Base-by-base conservation (phyloP, 1,139 yeast species). In the Kurtzmaniella quercitrusa region DNA sequence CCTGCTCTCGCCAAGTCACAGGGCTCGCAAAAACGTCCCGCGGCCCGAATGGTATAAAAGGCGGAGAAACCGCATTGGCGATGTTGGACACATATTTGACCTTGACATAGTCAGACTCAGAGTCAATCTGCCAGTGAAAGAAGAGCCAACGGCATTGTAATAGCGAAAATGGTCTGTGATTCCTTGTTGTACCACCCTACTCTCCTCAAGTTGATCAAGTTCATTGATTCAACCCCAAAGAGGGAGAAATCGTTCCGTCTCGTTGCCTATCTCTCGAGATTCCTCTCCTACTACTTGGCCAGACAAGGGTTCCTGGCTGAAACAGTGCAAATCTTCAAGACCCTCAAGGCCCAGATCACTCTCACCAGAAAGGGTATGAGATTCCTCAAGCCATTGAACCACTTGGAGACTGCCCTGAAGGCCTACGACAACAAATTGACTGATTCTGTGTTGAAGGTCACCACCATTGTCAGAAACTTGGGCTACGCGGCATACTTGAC, bases 301-400 rank as follows among this genome's bases (percentile, higher is more conserved):
- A 79, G 83, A 55, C 73, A 79, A 54, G 90, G 90, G 19, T 79
- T 71, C 57, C 58, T 80, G 17, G 64, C 70, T 42, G 73, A 75
- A 41, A 58, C 77, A 17, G 76, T 83, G 39, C 70, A 67, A 47
- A 60, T 75, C 46, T 75, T 81, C 65, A 70, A 70, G 51, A 68
- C 71, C 18, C 60, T 85, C 46, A 83, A 81, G 62, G 61, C 63
- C 41, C 81, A 83, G 50, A 73, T 84, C 34, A 81, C 88, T 15
- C 70, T 85, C 51, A 75, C 89, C 48, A 81, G 98, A 62, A 91
- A 91, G 69, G 82, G 91, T 17, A 70, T 91, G 75, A 78, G 98
- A 57, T 82, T 85, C 59, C 79, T 90, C 53, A 91, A 90, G 67
- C 96, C 96, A 1, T 67, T 91, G 57, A 77, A 76, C 58, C 91